These are phyloP conservation scores for Cercospora canescens DNA, from an alignment of 2,329 filamentous ascomycete genomes.

Conservation along the genomic window DNA sequence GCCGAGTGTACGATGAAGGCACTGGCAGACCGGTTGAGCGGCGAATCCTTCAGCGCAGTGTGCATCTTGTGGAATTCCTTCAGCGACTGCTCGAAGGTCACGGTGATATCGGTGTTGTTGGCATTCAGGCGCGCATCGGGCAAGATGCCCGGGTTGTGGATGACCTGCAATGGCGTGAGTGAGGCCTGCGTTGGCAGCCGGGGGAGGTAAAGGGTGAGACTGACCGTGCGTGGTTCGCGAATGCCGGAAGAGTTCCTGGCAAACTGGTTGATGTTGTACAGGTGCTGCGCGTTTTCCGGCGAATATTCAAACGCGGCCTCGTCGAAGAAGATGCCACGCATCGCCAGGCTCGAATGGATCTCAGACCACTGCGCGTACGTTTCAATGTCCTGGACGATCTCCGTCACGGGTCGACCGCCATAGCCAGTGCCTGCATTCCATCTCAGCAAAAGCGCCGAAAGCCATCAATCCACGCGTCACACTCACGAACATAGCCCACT, in stretches of 20 bases:
- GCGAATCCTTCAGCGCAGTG: conserved; percentile 11
- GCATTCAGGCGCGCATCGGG: conserved; percentile 17
- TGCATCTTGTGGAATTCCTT: conserved; percentile 10
- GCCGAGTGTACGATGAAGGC: conserved; percentile 27
- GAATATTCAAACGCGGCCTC: conserved; percentile 25
- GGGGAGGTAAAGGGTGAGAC: background rate
- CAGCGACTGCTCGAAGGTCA: conserved; percentile 26
- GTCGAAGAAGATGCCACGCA: conserved; percentile 34
- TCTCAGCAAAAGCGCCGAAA: background rate
- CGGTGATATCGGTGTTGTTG: conserved; percentile 25
- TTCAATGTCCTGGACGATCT: conserved; percentile 24
- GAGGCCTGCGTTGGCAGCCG: background rate
- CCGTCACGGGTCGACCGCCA: conserved; percentile 18
- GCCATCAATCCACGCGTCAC: conserved; percentile 5
- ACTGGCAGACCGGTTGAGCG: conserved; percentile 16
- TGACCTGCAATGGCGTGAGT: conserved; percentile 17
- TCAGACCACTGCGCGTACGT: conserved; percentile 28
- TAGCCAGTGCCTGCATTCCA: conserved; percentile 17
- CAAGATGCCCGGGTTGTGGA: conserved; percentile 27
- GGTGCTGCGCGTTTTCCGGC: conserved; percentile 10
- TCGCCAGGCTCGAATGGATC: conserved; percentile 20
- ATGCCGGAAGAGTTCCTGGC: conserved; percentile 22
- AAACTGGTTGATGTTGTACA: conserved; percentile 18
- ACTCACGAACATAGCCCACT: conserved; percentile 29
- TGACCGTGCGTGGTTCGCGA: conserved; percentile 15